Conservation (phyloP, 1,284 basidiomycete species). For the Pascua guehoae region DNA sequence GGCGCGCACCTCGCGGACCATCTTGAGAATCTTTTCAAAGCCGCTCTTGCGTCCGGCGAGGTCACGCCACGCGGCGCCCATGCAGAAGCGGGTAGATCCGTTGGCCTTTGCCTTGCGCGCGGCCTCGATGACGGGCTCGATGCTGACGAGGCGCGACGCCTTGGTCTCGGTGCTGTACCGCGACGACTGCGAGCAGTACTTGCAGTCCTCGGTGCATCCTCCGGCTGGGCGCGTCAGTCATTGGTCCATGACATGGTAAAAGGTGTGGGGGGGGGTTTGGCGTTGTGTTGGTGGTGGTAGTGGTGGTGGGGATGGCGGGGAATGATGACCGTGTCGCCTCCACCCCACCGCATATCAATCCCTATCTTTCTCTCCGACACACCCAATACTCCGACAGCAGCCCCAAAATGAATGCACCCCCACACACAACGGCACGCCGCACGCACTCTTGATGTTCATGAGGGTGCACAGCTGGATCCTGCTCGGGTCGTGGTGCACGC, state of each 20-base stretch:
- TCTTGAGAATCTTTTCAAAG: slow-evolving; percentile 87
- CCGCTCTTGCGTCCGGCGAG: slow-evolving; percentile 89
- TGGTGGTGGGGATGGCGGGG: not conserved
- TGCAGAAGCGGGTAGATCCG: slow-evolving; percentile 95
- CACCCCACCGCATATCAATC: too few species aligned
- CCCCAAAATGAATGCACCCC: not conserved
- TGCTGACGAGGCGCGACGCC: slow-evolving; percentile 80
- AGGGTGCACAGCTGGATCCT: slow-evolving; percentile 95
- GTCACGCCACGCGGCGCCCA: slow-evolving; percentile 99
- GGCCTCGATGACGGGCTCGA: slow-evolving; percentile 86
- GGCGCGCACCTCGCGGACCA: slow-evolving; percentile 77
- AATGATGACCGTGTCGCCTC: too few species aligned
- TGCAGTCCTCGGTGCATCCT: slow-evolving; percentile 95
- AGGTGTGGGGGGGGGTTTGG: too few species aligned
- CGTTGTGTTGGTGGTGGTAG: not conserved
- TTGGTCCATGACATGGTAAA: not conserved
- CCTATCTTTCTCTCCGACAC: not conserved
- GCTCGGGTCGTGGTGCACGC: slow-evolving; percentile 77
- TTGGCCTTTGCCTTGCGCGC: slow-evolving; percentile 92
- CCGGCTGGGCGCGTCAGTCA: slow-evolving; percentile 59
- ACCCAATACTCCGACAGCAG: not conserved
- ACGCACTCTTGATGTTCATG: slow-evolving; percentile 97
- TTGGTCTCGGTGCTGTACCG: slow-evolving; percentile 84
- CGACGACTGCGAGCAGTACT: slow-evolving; percentile 96
- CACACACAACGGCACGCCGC: too few species aligned